These are phyloP conservation scores for Sphagnum contortum DNA, from an alignment of 225 moss, liverwort and hornwort species.

Conservation along the genomic window DNA sequence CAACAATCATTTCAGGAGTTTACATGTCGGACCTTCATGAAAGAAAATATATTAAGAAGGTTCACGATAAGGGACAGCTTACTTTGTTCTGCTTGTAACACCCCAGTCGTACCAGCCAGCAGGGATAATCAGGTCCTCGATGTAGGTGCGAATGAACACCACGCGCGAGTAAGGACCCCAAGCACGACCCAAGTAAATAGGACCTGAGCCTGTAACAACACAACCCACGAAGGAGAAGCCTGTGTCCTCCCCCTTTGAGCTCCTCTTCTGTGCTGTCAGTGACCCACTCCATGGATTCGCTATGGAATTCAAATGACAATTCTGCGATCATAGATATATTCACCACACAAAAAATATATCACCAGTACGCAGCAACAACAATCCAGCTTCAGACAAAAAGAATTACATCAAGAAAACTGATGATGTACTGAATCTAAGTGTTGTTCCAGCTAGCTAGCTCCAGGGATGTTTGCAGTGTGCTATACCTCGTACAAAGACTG, in stretches of 20 bases:
- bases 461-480: no score
- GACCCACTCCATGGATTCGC: slow-evolving; percentile 18
- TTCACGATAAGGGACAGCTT: neutral
- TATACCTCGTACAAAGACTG: slow-evolving; percentile 47
- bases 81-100: slow-evolving; percentile 40
- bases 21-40: neutral
- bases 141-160: slow-evolving; percentile 42
- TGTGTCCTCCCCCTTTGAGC: slow-evolving; percentile 22
- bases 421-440: no score
- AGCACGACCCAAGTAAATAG: slow-evolving; percentile 47
- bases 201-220: slow-evolving; percentile 45
- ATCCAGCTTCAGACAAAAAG: no score
- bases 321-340: slow-evolving; percentile 5
- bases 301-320: slow-evolving; percentile 42
- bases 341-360: no score
- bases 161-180: slow-evolving; percentile 70
- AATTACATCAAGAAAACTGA: no score
- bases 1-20: no score
- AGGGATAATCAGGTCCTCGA: slow-evolving; percentile 48
- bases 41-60: neutral
- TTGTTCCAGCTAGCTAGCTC: neutral
- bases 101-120: slow-evolving; percentile 57
- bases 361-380: no score
- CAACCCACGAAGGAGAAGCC: slow-evolving; percentile 50
- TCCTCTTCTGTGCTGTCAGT: slow-evolving; percentile 50